Conservation (phyloP, 2,329 filamentous ascomycete species). For the Orbilia brochopaga region DNA sequence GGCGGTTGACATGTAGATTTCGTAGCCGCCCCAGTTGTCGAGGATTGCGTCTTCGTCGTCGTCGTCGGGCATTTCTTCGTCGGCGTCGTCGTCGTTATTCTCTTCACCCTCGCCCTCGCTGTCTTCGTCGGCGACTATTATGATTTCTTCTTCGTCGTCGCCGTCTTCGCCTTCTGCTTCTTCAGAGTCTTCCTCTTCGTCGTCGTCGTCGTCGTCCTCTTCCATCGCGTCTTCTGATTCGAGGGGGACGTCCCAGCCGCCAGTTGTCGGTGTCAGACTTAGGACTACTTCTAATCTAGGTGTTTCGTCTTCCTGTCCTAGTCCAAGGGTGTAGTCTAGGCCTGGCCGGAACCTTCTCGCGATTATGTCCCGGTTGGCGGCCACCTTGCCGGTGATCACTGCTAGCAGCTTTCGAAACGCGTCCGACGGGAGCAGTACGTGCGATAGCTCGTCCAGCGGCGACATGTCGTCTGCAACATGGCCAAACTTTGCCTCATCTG, state of each 20-base stretch:
- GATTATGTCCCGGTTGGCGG: conserved; percentile 78
- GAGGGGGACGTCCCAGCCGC: conserved; percentile 78
- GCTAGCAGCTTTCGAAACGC: conserved; percentile 91
- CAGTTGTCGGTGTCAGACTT: conserved; percentile 79
- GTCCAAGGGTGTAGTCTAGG: conserved; percentile 90
- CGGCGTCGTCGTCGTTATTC: conserved; percentile 2
- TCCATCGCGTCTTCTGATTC: conserved; percentile 63
- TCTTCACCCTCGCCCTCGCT: conserved; percentile 51
- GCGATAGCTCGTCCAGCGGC: conserved; percentile 77
- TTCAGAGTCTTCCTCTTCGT: conserved; percentile 56
- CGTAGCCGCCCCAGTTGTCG: conserved; percentile 62
- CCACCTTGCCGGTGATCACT: conserved; percentile 75
- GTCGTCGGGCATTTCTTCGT: conserved; percentile 37
- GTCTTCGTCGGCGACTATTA: conserved; percentile 38
- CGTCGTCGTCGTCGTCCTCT: conserved; percentile 59
- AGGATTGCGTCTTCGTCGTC: conserved; percentile 53
- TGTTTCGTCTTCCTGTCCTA: conserved; percentile 73
- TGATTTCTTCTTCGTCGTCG: conserved; percentile 51
- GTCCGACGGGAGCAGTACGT: conserved; percentile 80
- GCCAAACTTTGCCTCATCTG: conserved; percentile 30
- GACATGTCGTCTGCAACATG: conserved; percentile 61
- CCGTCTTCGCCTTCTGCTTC: conserved; percentile 54
- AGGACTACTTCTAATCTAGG: conserved; percentile 86
- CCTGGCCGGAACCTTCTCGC: conserved; percentile 86
- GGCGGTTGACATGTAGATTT: conserved; percentile 56